phyloP scores from a whole-genome alignment of 352 stramenopile genomes.

The Aphanomyces euteiches region DNA sequence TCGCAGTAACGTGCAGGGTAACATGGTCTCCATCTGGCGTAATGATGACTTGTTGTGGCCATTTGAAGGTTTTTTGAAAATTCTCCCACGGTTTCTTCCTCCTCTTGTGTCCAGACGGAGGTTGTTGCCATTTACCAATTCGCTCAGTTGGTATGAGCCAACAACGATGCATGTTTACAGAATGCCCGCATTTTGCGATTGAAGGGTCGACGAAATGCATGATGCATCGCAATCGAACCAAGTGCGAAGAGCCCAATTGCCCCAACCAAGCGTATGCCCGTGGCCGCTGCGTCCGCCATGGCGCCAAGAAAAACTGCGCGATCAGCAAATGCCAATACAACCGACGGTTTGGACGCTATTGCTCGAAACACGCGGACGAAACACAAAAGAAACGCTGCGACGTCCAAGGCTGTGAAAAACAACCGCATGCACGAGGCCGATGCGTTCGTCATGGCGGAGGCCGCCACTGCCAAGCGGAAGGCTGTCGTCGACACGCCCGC shows the following conservation, averaged over 20 bases:
- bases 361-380: conserved; percentile 10
- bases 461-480: not conserved
- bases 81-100: no score
- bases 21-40: no score
- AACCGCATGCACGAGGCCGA: not conserved
- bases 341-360: conserved; percentile 1
- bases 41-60: no score
- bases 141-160: no score
- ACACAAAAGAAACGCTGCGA: conserved; percentile 2
- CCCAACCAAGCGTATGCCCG: conserved; percentile 21
- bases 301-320: conserved; percentile 17
- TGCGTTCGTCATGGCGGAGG: conserved; percentile 11
- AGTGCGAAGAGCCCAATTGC: conserved; percentile 15
- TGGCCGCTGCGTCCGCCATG: conserved; percentile 23
- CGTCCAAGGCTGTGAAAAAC: not conserved
- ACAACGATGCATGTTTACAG: no score
- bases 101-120: no score
- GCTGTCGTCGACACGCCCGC: not conserved
- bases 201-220: not conserved
- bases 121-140: no score
- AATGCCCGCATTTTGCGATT: no score
- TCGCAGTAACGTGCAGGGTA: no score
- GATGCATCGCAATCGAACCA: not conserved
- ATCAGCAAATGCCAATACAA: not conserved
- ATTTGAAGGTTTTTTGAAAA: no score